Conservation (phyloP, 768 basidiomycete species). For the Heimioporus sp. region DNA sequence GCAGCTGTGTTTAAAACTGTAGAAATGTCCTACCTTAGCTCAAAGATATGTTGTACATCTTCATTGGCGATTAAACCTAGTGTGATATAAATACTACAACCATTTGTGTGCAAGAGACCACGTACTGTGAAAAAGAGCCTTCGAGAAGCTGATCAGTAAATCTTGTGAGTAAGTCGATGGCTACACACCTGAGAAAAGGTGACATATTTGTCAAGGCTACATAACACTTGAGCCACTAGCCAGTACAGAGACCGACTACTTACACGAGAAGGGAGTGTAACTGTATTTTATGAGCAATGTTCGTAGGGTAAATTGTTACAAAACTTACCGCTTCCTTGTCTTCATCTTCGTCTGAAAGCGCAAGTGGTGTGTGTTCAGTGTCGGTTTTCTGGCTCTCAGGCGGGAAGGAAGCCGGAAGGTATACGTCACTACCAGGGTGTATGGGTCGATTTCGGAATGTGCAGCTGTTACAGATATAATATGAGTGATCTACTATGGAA, state of each 20-base stretch:
- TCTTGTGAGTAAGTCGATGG: slow-evolving; percentile 31
- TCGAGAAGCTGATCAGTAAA: slow-evolving; percentile 20
- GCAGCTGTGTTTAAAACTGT: no score
- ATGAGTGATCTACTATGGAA: background rate
- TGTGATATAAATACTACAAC: background rate
- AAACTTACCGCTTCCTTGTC: slow-evolving; percentile 46
- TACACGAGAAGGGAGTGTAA: slow-evolving; percentile 61
- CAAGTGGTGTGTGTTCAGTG: slow-evolving; percentile 22
- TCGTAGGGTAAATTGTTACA: no score
- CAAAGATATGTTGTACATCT: slow-evolving; percentile 27
- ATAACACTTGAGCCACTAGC: slow-evolving; percentile 39
- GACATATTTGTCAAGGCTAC: slow-evolving; percentile 33
- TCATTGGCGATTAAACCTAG: slow-evolving; percentile 24
- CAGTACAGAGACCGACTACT: slow-evolving; percentile 14
- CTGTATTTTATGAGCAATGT: no score
- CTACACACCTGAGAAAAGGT: slow-evolving; percentile 27
- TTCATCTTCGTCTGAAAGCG: slow-evolving; percentile 43
- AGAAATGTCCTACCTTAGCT: slow-evolving; percentile 26
- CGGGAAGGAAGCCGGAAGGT: slow-evolving; percentile 53
- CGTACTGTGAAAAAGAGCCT: slow-evolving; percentile 25
- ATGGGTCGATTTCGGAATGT: slow-evolving; percentile 37
- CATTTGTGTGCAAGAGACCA: background rate
- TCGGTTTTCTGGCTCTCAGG: slow-evolving; percentile 28
- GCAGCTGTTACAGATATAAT: slow-evolving; percentile 36
- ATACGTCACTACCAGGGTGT: slow-evolving; percentile 39